Evolutionary conservation across 2,329 filamentous ascomycete species (phyloP).

Genomic region (Aureobasidium sp.): DNA sequence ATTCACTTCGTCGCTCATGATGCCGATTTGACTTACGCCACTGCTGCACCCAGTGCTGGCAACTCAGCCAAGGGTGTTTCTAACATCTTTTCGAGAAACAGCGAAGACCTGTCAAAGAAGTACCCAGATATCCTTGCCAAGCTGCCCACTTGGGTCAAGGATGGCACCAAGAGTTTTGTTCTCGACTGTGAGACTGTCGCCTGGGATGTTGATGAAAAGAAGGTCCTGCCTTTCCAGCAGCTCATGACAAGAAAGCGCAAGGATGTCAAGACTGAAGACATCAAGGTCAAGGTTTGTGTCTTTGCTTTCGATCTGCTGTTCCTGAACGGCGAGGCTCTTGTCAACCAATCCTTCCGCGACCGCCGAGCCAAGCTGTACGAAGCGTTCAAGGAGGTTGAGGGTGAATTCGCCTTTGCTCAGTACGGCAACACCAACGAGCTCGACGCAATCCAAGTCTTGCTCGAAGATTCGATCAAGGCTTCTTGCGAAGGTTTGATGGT

Average conservation of each 20-base stretch:
- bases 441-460: slow-evolving; percentile 84
- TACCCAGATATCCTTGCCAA: slow-evolving; percentile 93
- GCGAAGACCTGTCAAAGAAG: slow-evolving; percentile 93
- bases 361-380: slow-evolving; percentile 66
- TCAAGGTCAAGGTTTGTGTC: slow-evolving; percentile 94
- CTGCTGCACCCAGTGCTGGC: slow-evolving; percentile 50
- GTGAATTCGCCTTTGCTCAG: slow-evolving; percentile 86
- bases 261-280: slow-evolving; percentile 89
- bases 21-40: slow-evolving; percentile 60
- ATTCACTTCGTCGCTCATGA: slow-evolving; percentile 93
- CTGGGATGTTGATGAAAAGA: slow-evolving; percentile 93
- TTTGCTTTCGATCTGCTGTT: slow-evolving; percentile 95
- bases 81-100: slow-evolving; percentile 95
- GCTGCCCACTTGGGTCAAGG: slow-evolving; percentile 81
- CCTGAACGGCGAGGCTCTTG: slow-evolving; percentile 81
- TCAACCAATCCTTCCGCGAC: slow-evolving; percentile 79
- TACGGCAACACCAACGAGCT: slow-evolving; percentile 81
- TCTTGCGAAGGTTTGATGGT: slow-evolving; percentile 98
- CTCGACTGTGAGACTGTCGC: slow-evolving; percentile 98
- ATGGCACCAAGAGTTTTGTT: slow-evolving; percentile 87
- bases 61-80: slow-evolving; percentile 68
- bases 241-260: slow-evolving; percentile 98
- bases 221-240: slow-evolving; percentile 93
- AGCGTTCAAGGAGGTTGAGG: slow-evolving; percentile 72
- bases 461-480: slow-evolving; percentile 92